These are phyloP conservation scores for Mrakiaceae sp. DNA, from an alignment of 1,284 basidiomycete genomes.

Conservation along the genomic window DNA sequence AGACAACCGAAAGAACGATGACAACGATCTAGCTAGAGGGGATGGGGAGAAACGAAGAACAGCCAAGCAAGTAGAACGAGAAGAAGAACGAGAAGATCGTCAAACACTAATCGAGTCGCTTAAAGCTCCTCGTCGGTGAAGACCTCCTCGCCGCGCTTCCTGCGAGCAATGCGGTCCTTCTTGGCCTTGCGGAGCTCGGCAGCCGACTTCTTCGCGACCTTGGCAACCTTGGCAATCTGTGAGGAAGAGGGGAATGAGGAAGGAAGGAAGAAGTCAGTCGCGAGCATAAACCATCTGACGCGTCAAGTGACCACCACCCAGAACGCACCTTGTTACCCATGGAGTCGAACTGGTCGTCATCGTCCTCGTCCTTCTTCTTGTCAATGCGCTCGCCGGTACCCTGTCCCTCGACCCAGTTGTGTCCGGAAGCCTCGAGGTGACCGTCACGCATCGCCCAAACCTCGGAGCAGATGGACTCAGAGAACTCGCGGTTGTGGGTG, in stretches of 20 bases:
- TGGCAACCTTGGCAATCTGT: constrained; percentile 35
- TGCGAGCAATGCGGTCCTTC: constrained; percentile 89
- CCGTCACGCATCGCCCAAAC: constrained; percentile 90
- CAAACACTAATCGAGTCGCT: not conserved
- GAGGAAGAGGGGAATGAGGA: not conserved
- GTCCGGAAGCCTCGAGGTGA: constrained; percentile 82
- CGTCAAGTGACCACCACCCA: no score
- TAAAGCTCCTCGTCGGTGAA: constrained; percentile 35
- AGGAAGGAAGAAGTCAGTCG: no score
- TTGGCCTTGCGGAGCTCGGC: constrained; percentile 74
- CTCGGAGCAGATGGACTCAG: constrained; percentile 70
- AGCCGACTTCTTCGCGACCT: constrained; percentile 52
- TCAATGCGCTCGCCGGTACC: constrained; percentile 79
- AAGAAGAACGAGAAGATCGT: not conserved
- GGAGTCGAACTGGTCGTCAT: constrained; percentile 81
- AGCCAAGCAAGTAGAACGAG: no score
- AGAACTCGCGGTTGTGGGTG: constrained; percentile 89
- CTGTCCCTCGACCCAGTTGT: constrained; percentile 98
- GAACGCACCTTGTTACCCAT: constrained; percentile 79
- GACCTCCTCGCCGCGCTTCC: constrained; percentile 38
- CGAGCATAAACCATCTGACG: no score
- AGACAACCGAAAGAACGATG: no score
- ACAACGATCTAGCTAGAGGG: no score
- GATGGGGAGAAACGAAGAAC: no score
- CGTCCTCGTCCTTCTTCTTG: constrained; percentile 72